Base-by-base conservation (phyloP, 2,329 filamentous ascomycete genomes). In the Rutstroemia sp. region DNA sequence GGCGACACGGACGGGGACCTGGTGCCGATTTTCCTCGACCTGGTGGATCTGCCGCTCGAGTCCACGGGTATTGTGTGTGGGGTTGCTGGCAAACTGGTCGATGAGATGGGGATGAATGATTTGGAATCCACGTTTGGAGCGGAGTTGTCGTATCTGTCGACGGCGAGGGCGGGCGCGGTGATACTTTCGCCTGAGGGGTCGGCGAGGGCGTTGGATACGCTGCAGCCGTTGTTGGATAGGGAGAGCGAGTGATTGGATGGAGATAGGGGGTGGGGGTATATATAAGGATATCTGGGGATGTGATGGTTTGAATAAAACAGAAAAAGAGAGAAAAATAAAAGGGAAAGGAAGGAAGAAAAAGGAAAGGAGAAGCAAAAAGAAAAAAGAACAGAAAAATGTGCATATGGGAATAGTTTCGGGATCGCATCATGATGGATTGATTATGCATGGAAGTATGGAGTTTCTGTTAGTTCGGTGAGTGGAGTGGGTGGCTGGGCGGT, bases 1-100 rank as follows among this genome's bases (percentile, higher is more conserved):
- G 91, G 89, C 12, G 81, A 86, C 59, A 88, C 82, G 48, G 84
- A 84, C 53, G 84, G 84, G 62, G 83, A 82, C 57, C 77, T 92
- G 37, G 83, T 95, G 1, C 91, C 94, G 1, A 94, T 99, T 64
- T 92, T 91, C 57, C 79, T 99, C 3, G 90, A 97, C 65, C 78
- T 99, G 25, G 83, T 82, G 19, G 83, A 83, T 44, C 75, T 97
- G 42, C 89, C 92, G 0, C 79, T 92, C 44, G 90, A 96, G 70
- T 91, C 90, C 7, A 95, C 92, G 0, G 92, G 92, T 21, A 96
- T 99, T 57, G 90, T 99, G 3, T 96, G 92, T 64, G 92, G 94
- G 27, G 89, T 99, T 2, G 92, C 92, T 0, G 89, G 91, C 25
- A 81, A 84, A 54, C 76, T 97, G 27, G 87, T 91, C 0, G 83